phyloP scores from a whole-genome alignment of 106 monocot genomes.

The Alisma plantagoaquatica region DNA sequence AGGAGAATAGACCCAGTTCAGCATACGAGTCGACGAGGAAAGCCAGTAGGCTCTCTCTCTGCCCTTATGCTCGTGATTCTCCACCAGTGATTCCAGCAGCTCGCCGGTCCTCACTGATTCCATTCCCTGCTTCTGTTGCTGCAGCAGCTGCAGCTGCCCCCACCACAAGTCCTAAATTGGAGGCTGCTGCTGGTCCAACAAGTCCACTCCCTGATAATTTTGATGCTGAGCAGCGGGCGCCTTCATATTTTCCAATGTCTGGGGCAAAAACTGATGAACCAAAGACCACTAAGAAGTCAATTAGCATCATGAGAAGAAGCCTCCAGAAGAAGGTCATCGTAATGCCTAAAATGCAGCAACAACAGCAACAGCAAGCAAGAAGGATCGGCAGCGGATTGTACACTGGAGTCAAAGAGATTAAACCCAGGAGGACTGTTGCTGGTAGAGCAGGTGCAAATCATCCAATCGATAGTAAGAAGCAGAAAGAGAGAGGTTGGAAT shows the following conservation, averaged over 20 bases:
- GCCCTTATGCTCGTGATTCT: neutral
- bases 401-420: no score
- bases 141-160: constrained; percentile 6
- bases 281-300: constrained; percentile 32
- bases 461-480: constrained; percentile 13
- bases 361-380: constrained; percentile 23
- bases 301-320: constrained; percentile 51
- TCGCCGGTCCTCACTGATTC: neutral
- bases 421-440: no score
- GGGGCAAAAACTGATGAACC: neutral
- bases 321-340: constrained; percentile 70
- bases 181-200: no score
- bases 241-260: no score
- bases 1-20: constrained; percentile 55
- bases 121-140: neutral
- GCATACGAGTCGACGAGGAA: constrained; percentile 19
- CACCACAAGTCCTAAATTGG: no score
- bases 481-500: constrained; percentile 55
- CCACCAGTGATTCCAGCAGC: neutral
- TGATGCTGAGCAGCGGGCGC: no score
- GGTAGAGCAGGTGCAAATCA: neutral
- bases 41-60: constrained; percentile 4
- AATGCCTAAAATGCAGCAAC: constrained; percentile 21
- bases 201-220: neutral
- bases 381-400: no score